Conservation (phyloP, 2,329 filamentous ascomycete species). For the Colletotrichum viniferum region DNA sequence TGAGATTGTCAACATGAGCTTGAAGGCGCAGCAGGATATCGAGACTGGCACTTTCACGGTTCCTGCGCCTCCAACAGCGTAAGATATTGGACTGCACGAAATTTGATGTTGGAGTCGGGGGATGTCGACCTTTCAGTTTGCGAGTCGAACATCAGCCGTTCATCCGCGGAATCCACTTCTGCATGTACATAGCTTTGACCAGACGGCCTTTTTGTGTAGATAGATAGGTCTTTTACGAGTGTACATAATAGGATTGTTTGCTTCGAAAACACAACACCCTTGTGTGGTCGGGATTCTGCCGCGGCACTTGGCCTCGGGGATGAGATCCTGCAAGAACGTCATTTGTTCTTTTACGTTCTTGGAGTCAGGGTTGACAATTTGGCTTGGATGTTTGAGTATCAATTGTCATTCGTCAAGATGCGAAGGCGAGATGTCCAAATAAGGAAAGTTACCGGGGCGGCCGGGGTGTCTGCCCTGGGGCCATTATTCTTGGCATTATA, state of each 20-base stretch:
- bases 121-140: not conserved
- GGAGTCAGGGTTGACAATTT: not conserved
- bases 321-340: not conserved
- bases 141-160: not conserved
- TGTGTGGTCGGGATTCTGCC: not conserved
- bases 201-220: not conserved
- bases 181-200: not conserved
- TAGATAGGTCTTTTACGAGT: not conserved
- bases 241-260: not conserved
- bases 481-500: not conserved
- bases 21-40: conserved; percentile 23
- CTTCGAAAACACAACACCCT: not conserved
- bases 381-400: not conserved
- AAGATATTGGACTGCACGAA: not conserved
- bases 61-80: not conserved
- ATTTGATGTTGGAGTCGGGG: not conserved
- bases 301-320: not conserved
- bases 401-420: not conserved
- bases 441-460: not conserved
- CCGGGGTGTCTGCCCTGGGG: not conserved
- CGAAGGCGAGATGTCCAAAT: not conserved
- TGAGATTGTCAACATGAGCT: conserved; percentile 25
- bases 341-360: not conserved
- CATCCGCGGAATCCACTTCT: not conserved
- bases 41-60: not conserved